Evolutionary conservation across 352 stramenopile species (phyloP), one percentile per base, ranked within the genome.

Genomic region (Globisporangium emineosum): DNA sequence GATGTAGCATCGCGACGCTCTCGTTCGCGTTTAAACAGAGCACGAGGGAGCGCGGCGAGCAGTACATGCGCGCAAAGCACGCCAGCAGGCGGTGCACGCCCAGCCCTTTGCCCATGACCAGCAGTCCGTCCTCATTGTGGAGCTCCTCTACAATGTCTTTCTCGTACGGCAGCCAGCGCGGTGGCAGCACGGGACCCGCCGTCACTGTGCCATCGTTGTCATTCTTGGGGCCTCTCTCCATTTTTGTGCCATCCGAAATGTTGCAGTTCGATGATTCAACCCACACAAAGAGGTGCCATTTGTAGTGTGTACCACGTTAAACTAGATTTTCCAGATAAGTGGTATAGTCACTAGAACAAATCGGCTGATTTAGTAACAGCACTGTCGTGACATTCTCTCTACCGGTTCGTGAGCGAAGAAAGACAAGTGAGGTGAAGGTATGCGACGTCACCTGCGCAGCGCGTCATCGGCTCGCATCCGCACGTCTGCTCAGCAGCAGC

Each of bases 1-100:
- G 79, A 8, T 79, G 67, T 37, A 97, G 75, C 23, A 84, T 77
- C 8, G 83, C 72, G 21, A 96, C 89, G 25, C 93, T 73, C 23
- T 98, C 93, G 53, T 83, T 96, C 25, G 90, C 79, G 69, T 98
- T 98, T 15, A 99, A 71, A 67, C 98, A 93, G 57, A 99, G 79
- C 49, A 98, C 84, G 47, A 94, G 91, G 43, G 73, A 76, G 66
- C 78, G 83, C 25, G 71, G 85, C 30, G 67, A 86, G 77, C 75
- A 94, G 73, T 98, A 97, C 60, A 98, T 86, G 62, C 93, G 86
- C 56, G 97, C 75, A 64, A 98, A 98, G 68, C 91, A 89, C 29
- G 88, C 89, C 10, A 99, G 68, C 33, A 98, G 63, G 37, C 75
- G 77, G 60, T 80, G 64, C 57, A 97, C 74, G 10, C 96, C 96